Conservation (phyloP, 345 rosid genomes). For the Cardamine chenopodiifolia region DNA sequence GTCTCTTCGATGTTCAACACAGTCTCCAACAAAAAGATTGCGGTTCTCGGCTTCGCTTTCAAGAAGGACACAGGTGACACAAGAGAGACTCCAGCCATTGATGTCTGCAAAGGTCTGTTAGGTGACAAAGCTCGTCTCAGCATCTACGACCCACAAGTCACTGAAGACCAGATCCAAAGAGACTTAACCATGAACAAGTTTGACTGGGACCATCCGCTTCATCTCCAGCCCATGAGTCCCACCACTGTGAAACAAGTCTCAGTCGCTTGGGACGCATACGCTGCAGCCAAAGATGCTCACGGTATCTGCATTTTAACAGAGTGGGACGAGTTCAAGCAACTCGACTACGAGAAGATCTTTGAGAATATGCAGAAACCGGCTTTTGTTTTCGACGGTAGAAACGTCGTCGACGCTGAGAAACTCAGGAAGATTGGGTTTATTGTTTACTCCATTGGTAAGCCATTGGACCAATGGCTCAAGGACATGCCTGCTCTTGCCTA, state of each 20-base stretch:
- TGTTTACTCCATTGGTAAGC: conserved; percentile 91
- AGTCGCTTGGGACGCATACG: conserved; percentile 75
- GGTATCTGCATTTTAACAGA: conserved; percentile 86
- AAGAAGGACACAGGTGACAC: conserved; percentile 96
- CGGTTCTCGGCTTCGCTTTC: conserved; percentile 81
- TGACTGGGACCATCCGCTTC: conserved; percentile 94
- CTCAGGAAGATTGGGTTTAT: conserved; percentile 89
- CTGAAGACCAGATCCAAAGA: conserved; percentile 85
- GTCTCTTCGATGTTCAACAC: conserved; percentile 94
- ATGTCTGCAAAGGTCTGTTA: conserved; percentile 87
- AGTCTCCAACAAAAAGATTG: conserved; percentile 79
- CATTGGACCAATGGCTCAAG: conserved; percentile 87
- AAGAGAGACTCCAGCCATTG: conserved; percentile 88
- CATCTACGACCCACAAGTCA: conserved; percentile 91
- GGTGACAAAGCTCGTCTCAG: conserved; percentile 87
- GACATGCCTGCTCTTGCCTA: conserved; percentile 95
- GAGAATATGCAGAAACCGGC: conserved; percentile 94
- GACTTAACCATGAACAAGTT: conserved; percentile 90
- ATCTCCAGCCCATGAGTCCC: conserved; percentile 93
- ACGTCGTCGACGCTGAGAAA: conserved; percentile 57
- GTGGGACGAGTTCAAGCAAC: conserved; percentile 93
- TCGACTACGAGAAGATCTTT: conserved; percentile 72
- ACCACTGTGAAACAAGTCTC: conserved; percentile 77
- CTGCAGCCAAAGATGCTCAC: conserved; percentile 82
- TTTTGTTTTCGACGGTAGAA: conserved; percentile 85